Percentiles rank a stretch among this genome's conserved stretches.
Evolutionary conservation across 805 yeast genomes (phyloP).

Genomic region (Myxozyma neglecta): DNA sequence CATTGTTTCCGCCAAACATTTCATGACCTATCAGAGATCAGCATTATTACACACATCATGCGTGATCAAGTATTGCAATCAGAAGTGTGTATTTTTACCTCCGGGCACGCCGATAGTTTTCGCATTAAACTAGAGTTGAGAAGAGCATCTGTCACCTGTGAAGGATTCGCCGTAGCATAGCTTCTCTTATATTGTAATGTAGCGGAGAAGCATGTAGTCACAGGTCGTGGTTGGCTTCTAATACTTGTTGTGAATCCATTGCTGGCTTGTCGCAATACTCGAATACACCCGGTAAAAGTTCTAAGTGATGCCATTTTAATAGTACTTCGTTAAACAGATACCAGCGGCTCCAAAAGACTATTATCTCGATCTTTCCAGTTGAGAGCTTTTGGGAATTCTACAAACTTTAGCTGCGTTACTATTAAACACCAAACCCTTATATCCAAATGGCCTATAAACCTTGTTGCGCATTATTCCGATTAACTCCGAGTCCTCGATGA

Average conservation of each 20-base stretch:
- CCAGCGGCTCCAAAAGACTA: too few relatives aligned
- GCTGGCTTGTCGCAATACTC: not conserved
- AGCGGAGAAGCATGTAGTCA: not conserved
- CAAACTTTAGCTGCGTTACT: too few relatives aligned
- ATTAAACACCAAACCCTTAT: too few relatives aligned
- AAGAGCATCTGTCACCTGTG: conserved; percentile 20
- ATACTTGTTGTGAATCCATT: not conserved
- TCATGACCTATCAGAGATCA: conserved; percentile 11
- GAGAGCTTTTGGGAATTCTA: too few relatives aligned
- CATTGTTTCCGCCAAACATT: conserved; percentile 17
- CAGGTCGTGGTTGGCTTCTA: not conserved
- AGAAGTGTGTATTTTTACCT: not conserved
- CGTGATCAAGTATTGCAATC: not conserved
- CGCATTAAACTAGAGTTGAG: conserved; percentile 22
- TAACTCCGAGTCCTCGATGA: too few relatives aligned
- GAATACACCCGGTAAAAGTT: not conserved
- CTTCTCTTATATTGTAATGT: not conserved
- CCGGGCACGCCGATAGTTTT: conserved; percentile 18
- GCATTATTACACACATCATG: not conserved
- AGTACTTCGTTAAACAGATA: too few relatives aligned
- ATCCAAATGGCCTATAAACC: too few relatives aligned
- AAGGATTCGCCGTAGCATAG: conserved; percentile 16
- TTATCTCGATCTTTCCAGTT: too few relatives aligned
- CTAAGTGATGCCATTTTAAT: not conserved
- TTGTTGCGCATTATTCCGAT: too few relatives aligned